phyloP scores from a whole-genome alignment of 495 filamentous ascomycete genomes.

The Copromyces sp. region DNA sequence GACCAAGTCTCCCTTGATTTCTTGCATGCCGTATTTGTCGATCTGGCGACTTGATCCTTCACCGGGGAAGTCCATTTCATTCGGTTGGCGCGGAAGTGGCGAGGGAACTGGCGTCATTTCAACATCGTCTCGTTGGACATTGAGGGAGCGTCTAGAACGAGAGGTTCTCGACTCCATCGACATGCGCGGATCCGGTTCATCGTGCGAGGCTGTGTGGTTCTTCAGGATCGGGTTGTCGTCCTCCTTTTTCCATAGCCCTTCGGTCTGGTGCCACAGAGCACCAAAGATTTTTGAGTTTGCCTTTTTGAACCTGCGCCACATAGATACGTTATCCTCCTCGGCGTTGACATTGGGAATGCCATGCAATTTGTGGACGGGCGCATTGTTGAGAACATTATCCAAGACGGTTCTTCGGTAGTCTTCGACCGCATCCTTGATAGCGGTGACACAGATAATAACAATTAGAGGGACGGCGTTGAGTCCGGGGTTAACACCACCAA shows the following conservation, averaged over 20 bases:
- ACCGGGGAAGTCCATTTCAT: slow-evolving; percentile 15
- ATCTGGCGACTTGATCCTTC: slow-evolving; percentile 4
- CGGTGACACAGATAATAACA: slow-evolving; percentile 85
- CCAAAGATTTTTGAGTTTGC: slow-evolving; percentile 59
- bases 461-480: slow-evolving; percentile 87
- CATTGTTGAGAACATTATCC: slow-evolving; percentile 94
- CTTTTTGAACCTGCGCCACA: slow-evolving; percentile 91
- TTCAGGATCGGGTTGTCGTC: slow-evolving; percentile 13
- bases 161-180: slow-evolving; percentile 55
- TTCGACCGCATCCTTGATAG: slow-evolving; percentile 94
- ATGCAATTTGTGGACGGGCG: slow-evolving; percentile 78
- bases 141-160: slow-evolving; percentile 51
- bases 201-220: slow-evolving; percentile 23
- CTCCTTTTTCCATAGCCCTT: slow-evolving; percentile 35
- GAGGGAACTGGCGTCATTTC: slow-evolving; percentile 96
- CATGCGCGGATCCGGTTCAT: slow-evolving; percentile 45
- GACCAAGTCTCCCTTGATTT: slow-evolving; percentile 37
- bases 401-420: slow-evolving; percentile 89
- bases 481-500: slow-evolving; percentile 83
- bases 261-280: slow-evolving; percentile 39
- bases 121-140: slow-evolving; percentile 49
- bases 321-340: slow-evolving; percentile 69
- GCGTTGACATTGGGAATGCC: slow-evolving; percentile 93
- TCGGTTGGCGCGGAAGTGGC: slow-evolving; percentile 45
- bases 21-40: slow-evolving; percentile 31